phyloP scores from a whole-genome alignment of 805 yeast genomes.

The Kluyveromyces dobzhanskii region DNA sequence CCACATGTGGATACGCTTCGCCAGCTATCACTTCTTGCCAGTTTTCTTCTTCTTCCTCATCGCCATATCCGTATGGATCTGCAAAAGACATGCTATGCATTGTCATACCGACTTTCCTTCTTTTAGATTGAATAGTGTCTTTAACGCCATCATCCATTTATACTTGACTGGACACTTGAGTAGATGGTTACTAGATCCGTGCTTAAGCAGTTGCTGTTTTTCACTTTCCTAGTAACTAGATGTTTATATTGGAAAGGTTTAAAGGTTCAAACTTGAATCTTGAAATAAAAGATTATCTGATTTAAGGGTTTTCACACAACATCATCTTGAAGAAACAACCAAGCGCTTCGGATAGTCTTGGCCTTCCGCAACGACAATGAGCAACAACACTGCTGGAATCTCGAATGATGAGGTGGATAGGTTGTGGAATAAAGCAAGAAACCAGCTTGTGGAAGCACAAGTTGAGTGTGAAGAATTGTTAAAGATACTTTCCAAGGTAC shows the following conservation, averaged over 20 bases:
- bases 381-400: neutral
- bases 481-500: slow-evolving; percentile 30
- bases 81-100: neutral
- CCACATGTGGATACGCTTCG: neutral
- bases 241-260: neutral
- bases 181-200: too few relatives aligned
- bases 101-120: neutral
- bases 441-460: slow-evolving; percentile 41
- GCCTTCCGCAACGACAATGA: neutral
- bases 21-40: too few relatives aligned
- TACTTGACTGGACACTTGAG: too few relatives aligned
- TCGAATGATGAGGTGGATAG: slow-evolving; percentile 10
- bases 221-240: neutral
- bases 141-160: neutral
- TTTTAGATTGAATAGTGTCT: neutral
- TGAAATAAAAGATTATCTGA: neutral
- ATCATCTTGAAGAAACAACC: too few relatives aligned
- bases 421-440: slow-evolving; percentile 42
- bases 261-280: neutral
- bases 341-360: too few relatives aligned
- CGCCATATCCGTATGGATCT: slow-evolving; percentile 14
- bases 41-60: slow-evolving; percentile 18
- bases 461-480: slow-evolving; percentile 45
- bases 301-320: too few relatives aligned
- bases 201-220: too few relatives aligned